These are phyloP conservation scores for Chytridium lagenaria DNA, from an alignment of 371 early-diverging fungal genomes.

Conservation along the genomic window DNA sequence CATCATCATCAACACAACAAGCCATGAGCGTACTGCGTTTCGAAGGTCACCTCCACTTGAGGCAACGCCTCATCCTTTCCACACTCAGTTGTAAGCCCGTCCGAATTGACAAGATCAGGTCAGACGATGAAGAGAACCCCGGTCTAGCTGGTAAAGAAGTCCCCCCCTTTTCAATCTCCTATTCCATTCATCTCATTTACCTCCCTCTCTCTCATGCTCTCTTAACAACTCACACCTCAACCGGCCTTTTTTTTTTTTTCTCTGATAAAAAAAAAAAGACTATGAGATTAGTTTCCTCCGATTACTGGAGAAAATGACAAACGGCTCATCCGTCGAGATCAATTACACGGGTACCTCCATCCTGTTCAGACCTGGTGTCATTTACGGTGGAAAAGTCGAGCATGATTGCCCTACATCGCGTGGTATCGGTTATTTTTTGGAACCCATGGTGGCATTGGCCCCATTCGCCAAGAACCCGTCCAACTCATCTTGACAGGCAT, in stretches of 20 bases:
- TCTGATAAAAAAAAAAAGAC: too few species aligned
- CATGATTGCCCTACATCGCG: conserved; percentile 82
- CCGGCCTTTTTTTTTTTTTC: not conserved
- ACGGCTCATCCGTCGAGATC: conserved; percentile 90
- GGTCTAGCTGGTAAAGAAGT: conserved; percentile 81
- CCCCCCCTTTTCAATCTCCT: conserved; percentile 1
- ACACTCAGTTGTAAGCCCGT: conserved; percentile 83
- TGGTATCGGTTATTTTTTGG: conserved; percentile 90
- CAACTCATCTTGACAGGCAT: conserved; percentile 83
- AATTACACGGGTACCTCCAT: conserved; percentile 93
- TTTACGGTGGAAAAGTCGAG: conserved; percentile 83
- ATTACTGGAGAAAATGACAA: conserved; percentile 89
- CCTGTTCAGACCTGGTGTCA: conserved; percentile 85
- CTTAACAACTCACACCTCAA: not conserved
- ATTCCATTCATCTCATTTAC: not conserved
- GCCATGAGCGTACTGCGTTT: conserved; percentile 29
- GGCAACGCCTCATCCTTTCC: conserved; percentile 92
- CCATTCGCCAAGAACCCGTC: conserved; percentile 91
- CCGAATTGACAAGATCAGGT: conserved; percentile 87
- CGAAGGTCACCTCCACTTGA: conserved; percentile 78
- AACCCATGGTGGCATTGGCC: conserved; percentile 86
- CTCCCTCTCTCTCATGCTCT: conserved; percentile 9
- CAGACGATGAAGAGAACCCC: conserved; percentile 80
- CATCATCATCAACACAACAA: too few species aligned
- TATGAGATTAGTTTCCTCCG: conserved; percentile 87